Conservation (phyloP, 768 basidiomycete genomes). For the Xerocomus brunneocitrinus region DNA sequence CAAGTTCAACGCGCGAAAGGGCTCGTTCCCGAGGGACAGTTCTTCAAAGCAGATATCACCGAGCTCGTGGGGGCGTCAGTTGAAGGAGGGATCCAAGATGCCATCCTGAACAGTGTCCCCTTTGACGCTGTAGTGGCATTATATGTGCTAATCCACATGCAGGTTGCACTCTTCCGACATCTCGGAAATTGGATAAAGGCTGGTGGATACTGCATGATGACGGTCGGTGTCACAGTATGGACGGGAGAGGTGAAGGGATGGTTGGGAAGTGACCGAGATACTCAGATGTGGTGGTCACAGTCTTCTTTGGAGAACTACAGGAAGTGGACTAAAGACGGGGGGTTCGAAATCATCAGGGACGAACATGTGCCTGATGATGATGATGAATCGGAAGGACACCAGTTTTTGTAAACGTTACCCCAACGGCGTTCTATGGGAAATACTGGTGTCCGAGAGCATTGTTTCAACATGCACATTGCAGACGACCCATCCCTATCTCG, state of each 20-base stretch:
- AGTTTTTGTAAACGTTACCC: constrained; percentile 7
- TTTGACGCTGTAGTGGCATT: constrained; percentile 3
- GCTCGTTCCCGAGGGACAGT: constrained; percentile 2
- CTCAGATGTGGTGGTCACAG: constrained; percentile 1
- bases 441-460: neutral
- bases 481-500: neutral
- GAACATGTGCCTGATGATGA: constrained; percentile 5
- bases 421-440: neutral
- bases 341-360: constrained; percentile 9
- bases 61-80: neutral
- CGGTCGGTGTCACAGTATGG: constrained; percentile 1
- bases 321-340: constrained; percentile 5
- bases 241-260: constrained; percentile 2
- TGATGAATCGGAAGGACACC: constrained; percentile 7
- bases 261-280: neutral
- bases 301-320: constrained; percentile 7
- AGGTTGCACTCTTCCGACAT: constrained; percentile 4
- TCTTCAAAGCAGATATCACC: constrained; percentile 8
- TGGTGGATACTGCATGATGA: constrained; percentile 9
- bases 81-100: neutral
- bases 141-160: constrained; percentile 7
- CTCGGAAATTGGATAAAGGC: constrained; percentile 17
- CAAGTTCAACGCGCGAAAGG: constrained; percentile 7
- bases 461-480: neutral
- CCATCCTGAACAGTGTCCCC: neutral